phyloP scores from a whole-genome alignment of 2,329 filamentous ascomycete species.

The Monilinia fructigena region DNA sequence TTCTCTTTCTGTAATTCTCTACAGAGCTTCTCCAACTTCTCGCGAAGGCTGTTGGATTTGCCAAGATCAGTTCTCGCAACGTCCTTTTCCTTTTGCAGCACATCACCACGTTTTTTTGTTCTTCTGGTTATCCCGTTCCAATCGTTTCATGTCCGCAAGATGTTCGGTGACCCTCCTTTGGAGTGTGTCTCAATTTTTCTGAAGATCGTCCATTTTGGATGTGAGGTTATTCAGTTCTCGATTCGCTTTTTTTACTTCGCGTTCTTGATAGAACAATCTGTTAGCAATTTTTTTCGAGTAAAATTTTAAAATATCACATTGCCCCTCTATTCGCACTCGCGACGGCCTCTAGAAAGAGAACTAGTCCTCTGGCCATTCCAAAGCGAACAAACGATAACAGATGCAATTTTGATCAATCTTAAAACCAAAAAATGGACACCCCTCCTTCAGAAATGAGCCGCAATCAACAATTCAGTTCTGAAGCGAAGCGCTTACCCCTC shows the following conservation, averaged over 20 bases:
- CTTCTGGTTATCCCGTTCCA: constrained; percentile 91
- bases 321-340: constrained; percentile 35
- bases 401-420: neutral
- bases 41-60: constrained; percentile 87
- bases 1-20: constrained; percentile 94
- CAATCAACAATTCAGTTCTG: constrained; percentile 14
- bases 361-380: neutral
- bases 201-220: constrained; percentile 87
- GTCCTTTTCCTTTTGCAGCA: constrained; percentile 95
- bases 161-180: constrained; percentile 91
- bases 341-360: neutral
- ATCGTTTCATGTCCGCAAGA: constrained; percentile 88
- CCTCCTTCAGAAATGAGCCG: constrained; percentile 1
- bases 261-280: constrained; percentile 57
- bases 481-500: constrained; percentile 23
- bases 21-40: constrained; percentile 95
- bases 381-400: neutral
- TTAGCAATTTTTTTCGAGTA: constrained; percentile 24
- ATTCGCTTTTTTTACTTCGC: constrained; percentile 91
- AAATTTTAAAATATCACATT: constrained; percentile 21
- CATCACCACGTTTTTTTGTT: constrained; percentile 95
- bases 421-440: neutral
- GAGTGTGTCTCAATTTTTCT: constrained; percentile 80
- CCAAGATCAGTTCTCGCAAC: constrained; percentile 81
- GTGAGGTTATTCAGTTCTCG: constrained; percentile 85